A percentile compares a stretch with the other conserved stretches of the same genome.
Evolutionary conservation across 2,329 filamentous ascomycete genomes (phyloP).

Genomic region (Trichophyton equinum): DNA sequence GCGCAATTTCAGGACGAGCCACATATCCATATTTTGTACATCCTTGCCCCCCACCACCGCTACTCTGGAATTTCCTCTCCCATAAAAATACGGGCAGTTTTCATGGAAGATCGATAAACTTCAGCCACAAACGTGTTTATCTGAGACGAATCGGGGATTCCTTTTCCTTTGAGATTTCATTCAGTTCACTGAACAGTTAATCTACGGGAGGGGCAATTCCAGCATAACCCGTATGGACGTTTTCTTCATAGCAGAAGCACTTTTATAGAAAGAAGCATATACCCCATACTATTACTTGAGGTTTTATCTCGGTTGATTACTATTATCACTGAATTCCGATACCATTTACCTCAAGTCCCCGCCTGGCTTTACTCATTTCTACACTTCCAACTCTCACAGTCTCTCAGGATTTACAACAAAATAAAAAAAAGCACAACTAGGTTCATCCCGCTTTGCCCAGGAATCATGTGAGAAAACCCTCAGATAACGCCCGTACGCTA

Average conservation of each 20-base stretch:
- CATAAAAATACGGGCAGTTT: not conserved
- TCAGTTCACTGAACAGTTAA: not conserved
- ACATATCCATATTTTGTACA: not conserved
- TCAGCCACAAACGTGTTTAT: conserved; percentile 1
- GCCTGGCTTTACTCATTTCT: not conserved
- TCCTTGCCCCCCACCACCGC: not conserved
- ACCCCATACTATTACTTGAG: not conserved
- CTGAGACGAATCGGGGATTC: not conserved
- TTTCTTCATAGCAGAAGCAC: not conserved
- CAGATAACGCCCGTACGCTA: not conserved
- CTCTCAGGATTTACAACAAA: not conserved
- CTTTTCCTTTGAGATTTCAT: not conserved
- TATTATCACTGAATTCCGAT: not conserved
- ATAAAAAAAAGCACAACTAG: not conserved
- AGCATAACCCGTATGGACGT: no score
- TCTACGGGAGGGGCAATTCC: no score
- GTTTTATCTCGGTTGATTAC: not conserved
- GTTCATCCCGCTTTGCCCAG: not conserved
- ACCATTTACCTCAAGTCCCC: not conserved
- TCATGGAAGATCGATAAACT: not conserved
- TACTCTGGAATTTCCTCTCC: not conserved
- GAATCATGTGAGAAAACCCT: not conserved
- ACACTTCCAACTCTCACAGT: not conserved
- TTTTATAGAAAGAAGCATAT: not conserved
- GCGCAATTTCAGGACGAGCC: not conserved